Base-by-base conservation (phyloP, 495 filamentous ascomycete species). In the Alectoria sarmentosa region DNA sequence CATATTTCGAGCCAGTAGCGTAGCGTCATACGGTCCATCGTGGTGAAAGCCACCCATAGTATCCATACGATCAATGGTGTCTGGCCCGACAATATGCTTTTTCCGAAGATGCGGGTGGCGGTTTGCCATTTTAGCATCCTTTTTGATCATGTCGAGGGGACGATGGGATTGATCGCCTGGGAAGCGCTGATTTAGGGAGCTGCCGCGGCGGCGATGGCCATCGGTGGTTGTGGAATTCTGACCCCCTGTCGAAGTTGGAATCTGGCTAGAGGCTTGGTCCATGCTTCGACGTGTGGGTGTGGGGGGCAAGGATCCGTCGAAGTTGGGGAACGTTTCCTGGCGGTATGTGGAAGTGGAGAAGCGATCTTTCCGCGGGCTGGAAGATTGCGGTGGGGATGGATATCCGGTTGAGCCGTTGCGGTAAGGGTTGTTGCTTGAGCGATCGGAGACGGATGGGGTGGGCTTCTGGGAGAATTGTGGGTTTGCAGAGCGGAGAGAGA, bases 11-110 rank as follows among this genome's bases (percentile, higher is more conserved):
- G 90, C 82, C 9, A 86, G 75, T 55, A 89, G 80, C 6, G 89
- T 88, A 0, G 94, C 91, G 73, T 98, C 94, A 67, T 90, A 98
- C 0, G 94, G 94, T 0, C 94, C 94, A 63, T 89, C 90, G 68
- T 98, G 94, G 72, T 98, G 94, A 70, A 96, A 98, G 4, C 78
- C 74, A 11, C 73, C 76, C 3, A 86, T 75, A 60, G 78, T 75
- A 69, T 96, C 94, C 0, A 98, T 82, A 4, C 79, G 72, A 74
- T 98, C 94, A 67, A 98, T 91, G 17, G 79, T 79, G 70, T 98
- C 94, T 0, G 90, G 77, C 38, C 86, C 83, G 21, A 89, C 85
- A 15, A 87, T 77, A 60, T 84, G 83, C 59, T 80, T 84, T 66
- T 83, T 84, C 11, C 83, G 79, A 3, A 89, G 80, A 71, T 87